Percentiles rank a stretch among this genome's conserved stretches.
phyloP scores from a whole-genome alignment of 768 basidiomycete genomes.

The Tricholoma flavovirens region DNA sequence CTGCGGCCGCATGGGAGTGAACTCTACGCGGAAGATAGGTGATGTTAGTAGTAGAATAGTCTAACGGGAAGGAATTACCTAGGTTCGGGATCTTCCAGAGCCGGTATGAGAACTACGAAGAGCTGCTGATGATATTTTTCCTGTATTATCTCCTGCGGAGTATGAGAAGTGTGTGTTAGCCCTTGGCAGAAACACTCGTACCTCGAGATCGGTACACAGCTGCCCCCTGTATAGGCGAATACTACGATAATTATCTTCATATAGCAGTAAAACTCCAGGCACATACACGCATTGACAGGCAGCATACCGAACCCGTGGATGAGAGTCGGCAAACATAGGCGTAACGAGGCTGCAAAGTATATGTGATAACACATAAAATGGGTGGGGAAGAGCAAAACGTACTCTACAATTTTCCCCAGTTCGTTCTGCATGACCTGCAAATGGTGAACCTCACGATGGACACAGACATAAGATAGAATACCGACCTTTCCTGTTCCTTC shows the following conservation, averaged over 20 bases:
- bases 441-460: conserved; percentile 1
- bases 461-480: not conserved
- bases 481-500: conserved; percentile 73
- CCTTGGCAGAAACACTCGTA: conserved; percentile 22
- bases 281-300: conserved; percentile 86
- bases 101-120: conserved; percentile 63
- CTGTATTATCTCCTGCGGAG: conserved; percentile 67
- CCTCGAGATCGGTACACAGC: conserved; percentile 84
- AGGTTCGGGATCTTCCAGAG: conserved; percentile 71
- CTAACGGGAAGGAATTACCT: conserved; percentile 35
- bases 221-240: conserved; percentile 55
- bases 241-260: not conserved
- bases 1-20: conserved; percentile 81
- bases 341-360: conserved; percentile 51
- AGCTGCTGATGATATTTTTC: conserved; percentile 61
- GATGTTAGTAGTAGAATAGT: not conserved
- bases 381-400: conserved; percentile 20
- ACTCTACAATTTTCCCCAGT: conserved; percentile 79
- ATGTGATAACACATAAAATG: not conserved
- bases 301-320: conserved; percentile 71
- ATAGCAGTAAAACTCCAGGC: not conserved
- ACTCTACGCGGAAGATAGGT: conserved; percentile 41
- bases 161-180: not conserved
- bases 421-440: conserved; percentile 72
- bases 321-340: conserved; percentile 71